These are phyloP conservation scores for Yarrowia bubula DNA, from an alignment of 805 yeast species.

Conservation along the genomic window DNA sequence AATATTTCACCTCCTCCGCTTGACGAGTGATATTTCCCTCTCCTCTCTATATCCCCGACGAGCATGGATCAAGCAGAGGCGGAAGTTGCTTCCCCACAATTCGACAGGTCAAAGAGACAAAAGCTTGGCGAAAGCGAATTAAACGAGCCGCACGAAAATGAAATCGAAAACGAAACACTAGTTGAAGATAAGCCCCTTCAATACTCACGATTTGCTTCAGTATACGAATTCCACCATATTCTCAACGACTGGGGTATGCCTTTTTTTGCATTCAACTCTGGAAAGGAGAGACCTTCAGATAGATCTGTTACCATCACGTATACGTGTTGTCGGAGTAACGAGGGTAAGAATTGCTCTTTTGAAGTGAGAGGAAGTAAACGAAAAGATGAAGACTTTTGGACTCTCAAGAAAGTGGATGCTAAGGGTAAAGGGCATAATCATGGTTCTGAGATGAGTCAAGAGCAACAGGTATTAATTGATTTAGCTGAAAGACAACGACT, in stretches of 20 bases:
- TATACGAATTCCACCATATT: conserved; percentile 2
- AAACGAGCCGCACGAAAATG: too few relatives aligned
- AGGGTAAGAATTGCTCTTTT: background rate
- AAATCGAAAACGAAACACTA: too few relatives aligned
- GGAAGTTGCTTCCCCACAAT: too few relatives aligned
- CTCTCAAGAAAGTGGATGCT: background rate
- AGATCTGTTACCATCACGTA: background rate
- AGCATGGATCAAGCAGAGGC: too few relatives aligned
- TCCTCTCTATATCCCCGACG: too few relatives aligned
- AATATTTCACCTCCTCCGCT: too few relatives aligned
- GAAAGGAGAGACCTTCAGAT: background rate
- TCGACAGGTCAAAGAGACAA: too few relatives aligned
- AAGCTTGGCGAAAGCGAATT: too few relatives aligned
- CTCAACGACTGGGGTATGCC: conserved; percentile 10
- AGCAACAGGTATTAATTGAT: background rate
- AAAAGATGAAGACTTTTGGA: conserved; percentile 20
- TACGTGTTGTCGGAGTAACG: background rate
- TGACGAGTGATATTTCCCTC: too few relatives aligned
- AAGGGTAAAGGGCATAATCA: background rate
- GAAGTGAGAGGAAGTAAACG: background rate
- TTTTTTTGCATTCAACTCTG: background rate
- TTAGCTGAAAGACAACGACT: background rate
- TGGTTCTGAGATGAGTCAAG: background rate
- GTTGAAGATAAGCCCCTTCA: too few relatives aligned
- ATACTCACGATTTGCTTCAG: background rate